Base-by-base conservation (phyloP, 2,329 filamentous ascomycete genomes). In the Fusarium multiceps region DNA sequence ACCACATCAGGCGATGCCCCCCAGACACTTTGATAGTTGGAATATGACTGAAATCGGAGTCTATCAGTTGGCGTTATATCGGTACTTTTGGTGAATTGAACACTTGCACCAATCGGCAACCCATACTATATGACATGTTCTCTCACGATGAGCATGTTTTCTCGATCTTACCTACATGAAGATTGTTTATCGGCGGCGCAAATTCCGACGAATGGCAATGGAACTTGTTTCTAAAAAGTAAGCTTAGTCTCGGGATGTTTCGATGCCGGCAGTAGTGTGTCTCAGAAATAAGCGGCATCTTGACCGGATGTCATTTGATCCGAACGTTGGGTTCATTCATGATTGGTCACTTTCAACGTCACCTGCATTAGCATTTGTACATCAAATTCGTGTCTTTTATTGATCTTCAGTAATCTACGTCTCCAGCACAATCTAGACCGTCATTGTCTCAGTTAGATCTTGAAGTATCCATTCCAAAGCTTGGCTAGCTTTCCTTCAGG, bases 391-490 rank as follows among this genome's bases (percentile, higher is more conserved):
- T 27, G 9, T 51, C 18, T 27, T 27, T 41, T 18, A 13, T 14
- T 51, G 25, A 13, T 27, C 12, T 16, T 13, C 14, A 6, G 9
- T 34, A 6, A 25, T 50, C 10, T 28, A 48, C 23, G 25, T 14
- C 3, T 11, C 20, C 11, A 16, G n/a, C 11, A 7, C 3, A 12
- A 10, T 50, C 30, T 11, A 37, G 9, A 37, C 18, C 7, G 7
- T 50, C 7, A n/a, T 7, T 34, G 8, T 20, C 18, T 25, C 2
- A 1, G 18, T 3, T 20, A 42, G 7, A 47, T 18, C n/a, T 43
- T 83, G 63, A 84, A 84, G 59, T 80, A 80, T 2, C 82, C 81
- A 1, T 75, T 77, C 41, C 78, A 77, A 23, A 82, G 59, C 27
- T 68, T 77, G 59, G 81, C 79, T 48, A 80, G 82, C 6, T 82